Evolutionary conservation across 768 basidiomycete species (phyloP).

Genomic region (Boletus subparvulus): DNA sequence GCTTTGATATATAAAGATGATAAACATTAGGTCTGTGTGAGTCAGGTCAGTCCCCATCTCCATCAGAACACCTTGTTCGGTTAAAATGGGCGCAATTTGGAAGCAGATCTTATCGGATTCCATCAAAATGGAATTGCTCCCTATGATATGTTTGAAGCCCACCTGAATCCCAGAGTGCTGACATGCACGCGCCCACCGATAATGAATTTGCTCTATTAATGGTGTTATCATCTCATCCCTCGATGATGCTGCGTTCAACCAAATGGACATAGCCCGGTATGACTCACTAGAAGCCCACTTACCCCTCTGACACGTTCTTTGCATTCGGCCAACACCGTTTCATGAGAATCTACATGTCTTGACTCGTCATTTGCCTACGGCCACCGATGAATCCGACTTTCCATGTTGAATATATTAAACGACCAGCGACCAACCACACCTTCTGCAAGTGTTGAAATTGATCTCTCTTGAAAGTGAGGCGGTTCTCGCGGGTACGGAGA

Average conservation of each 20-base stretch:
- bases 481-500: too few relatives aligned
- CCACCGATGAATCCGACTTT: too few relatives aligned
- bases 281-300: background rate
- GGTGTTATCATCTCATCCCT: background rate
- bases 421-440: background rate
- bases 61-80: background rate
- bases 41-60: too few relatives aligned
- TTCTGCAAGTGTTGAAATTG: background rate
- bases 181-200: background rate
- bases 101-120: background rate
- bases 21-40: background rate
- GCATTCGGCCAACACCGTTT: background rate
- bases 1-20: too few relatives aligned
- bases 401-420: too few relatives aligned
- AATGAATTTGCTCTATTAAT: background rate
- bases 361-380: too few relatives aligned
- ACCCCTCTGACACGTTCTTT: background rate
- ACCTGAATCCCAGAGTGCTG: background rate
- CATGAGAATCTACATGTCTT: background rate
- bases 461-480: too few relatives aligned
- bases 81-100: background rate
- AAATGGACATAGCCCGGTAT: background rate
- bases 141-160: background rate
- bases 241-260: background rate
- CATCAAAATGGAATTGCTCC: background rate